A percentile compares a stretch with the other conserved stretches of the same genome.
phyloP scores from a whole-genome alignment of 1,284 basidiomycete genomes.

The Leccinum subrobustum region DNA sequence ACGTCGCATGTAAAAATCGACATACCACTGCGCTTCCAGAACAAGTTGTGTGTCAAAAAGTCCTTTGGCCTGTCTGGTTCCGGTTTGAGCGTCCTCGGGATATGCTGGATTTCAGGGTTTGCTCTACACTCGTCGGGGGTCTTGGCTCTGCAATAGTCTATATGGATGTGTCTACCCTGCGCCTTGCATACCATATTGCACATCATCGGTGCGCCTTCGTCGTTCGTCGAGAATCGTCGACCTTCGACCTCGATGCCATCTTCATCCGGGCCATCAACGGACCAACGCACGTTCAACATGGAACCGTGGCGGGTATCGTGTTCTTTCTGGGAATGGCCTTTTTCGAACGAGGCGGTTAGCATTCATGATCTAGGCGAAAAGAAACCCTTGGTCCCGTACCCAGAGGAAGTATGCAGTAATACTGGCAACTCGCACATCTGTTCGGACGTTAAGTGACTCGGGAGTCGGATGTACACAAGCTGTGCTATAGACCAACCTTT shows the following conservation, averaged over 20 bases:
- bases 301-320: conserved; percentile 62
- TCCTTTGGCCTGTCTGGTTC: conserved; percentile 49
- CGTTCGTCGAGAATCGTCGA: conserved; percentile 49
- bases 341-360: neutral
- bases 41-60: conserved; percentile 50
- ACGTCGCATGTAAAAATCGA: conserved; percentile 21
- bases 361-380: neutral
- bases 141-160: conserved; percentile 52
- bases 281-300: conserved; percentile 57
- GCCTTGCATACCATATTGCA: conserved; percentile 49
- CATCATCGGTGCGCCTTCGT: conserved; percentile 63
- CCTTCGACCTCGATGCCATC: conserved; percentile 49
- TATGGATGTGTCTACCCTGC: conserved; percentile 44
- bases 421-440: conserved; percentile 54
- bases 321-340: conserved; percentile 56
- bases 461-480: too few relatives aligned
- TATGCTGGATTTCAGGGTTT: conserved; percentile 45
- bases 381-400: conserved; percentile 34
- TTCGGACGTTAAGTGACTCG: conserved; percentile 3
- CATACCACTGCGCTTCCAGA: conserved; percentile 54
- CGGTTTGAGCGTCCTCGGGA: conserved; percentile 40
- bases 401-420: conserved; percentile 54
- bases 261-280: conserved; percentile 48
- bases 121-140: conserved; percentile 36
- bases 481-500: conserved; percentile 32